A percentile compares a stretch with the other conserved stretches of the same genome.
phyloP scores from a whole-genome alignment of 306 rosid species.

The Medicago arabica region DNA sequence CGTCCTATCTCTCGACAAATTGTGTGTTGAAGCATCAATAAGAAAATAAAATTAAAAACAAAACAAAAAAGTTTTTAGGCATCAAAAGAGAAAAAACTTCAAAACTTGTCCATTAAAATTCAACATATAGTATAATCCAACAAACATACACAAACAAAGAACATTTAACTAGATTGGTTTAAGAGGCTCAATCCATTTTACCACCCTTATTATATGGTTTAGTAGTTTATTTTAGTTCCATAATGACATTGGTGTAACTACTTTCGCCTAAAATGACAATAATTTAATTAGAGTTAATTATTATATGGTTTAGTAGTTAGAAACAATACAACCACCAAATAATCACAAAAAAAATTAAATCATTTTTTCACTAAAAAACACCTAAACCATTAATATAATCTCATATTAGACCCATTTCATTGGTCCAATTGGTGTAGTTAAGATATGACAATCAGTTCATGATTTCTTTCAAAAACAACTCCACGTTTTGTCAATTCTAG shows the following conservation, averaged over 20 bases:
- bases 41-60: too few relatives aligned
- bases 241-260: constrained; percentile 46
- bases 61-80: too few relatives aligned
- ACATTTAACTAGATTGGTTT: too few relatives aligned
- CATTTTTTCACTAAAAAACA: too few relatives aligned
- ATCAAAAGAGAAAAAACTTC: too few relatives aligned
- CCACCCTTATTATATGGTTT: too few relatives aligned
- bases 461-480: background rate
- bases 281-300: constrained; percentile 41
- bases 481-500: background rate
- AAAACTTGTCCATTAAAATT: too few relatives aligned
- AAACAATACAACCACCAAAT: constrained; percentile 35
- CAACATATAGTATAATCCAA: background rate
- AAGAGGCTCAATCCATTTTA: background rate
- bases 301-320: constrained; percentile 33
- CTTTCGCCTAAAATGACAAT: constrained; percentile 37
- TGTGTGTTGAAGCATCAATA: too few relatives aligned
- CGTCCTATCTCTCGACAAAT: background rate
- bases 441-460: constrained; percentile 41
- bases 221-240: constrained; percentile 3
- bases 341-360: background rate
- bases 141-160: too few relatives aligned
- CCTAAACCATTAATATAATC: constrained; percentile 18
- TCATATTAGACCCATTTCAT: constrained; percentile 19
- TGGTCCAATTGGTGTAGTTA: constrained; percentile 45